phyloP scores from a whole-genome alignment of 2,329 filamentous ascomycete genomes.

The Tolypocladium capitatum region DNA sequence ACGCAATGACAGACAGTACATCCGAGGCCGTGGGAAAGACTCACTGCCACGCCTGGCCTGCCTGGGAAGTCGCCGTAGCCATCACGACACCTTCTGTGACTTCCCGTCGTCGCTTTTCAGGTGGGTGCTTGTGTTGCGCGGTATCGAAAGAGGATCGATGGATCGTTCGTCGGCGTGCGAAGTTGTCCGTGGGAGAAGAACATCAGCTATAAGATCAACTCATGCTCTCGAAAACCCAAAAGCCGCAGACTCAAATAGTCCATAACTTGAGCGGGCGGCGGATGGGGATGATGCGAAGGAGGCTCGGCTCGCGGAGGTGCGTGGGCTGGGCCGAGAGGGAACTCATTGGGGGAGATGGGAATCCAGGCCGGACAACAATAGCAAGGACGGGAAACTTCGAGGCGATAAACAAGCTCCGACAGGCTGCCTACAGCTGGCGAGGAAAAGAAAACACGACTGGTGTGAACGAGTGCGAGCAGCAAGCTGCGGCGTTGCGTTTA shows the following conservation, averaged over 20 bases:
- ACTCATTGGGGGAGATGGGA: slow-evolving; percentile 21
- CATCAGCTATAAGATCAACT: slow-evolving; percentile 15
- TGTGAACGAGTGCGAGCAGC: slow-evolving; percentile 2
- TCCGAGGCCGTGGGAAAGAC: slow-evolving; percentile 5
- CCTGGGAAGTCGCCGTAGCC: slow-evolving; percentile 12
- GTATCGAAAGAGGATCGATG: not conserved
- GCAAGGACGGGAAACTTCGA: not conserved
- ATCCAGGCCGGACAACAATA: slow-evolving; percentile 6
- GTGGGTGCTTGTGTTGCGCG: not conserved
- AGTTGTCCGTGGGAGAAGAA: slow-evolving; percentile 1
- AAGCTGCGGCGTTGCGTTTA: slow-evolving; percentile 3
- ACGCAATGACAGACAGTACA: too few species aligned
- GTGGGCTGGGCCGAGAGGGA: slow-evolving; percentile 19
- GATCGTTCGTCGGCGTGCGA: slow-evolving; percentile 1
- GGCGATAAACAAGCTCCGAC: too few species aligned
- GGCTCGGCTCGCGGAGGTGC: slow-evolving; percentile 23
- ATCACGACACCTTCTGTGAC: not conserved
- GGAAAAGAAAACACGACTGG: slow-evolving; percentile 1
- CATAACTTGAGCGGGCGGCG: slow-evolving; percentile 18
- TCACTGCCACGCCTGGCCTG: slow-evolving; percentile 26
- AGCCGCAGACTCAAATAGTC: slow-evolving; percentile 17
- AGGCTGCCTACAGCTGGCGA: not conserved
- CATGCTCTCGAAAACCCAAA: slow-evolving; percentile 20
- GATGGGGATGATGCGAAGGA: slow-evolving; percentile 14
- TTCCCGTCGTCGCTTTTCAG: not conserved